Base-by-base conservation (phyloP, 1,284 basidiomycete species). In the Exobasidium rhododendri region DNA sequence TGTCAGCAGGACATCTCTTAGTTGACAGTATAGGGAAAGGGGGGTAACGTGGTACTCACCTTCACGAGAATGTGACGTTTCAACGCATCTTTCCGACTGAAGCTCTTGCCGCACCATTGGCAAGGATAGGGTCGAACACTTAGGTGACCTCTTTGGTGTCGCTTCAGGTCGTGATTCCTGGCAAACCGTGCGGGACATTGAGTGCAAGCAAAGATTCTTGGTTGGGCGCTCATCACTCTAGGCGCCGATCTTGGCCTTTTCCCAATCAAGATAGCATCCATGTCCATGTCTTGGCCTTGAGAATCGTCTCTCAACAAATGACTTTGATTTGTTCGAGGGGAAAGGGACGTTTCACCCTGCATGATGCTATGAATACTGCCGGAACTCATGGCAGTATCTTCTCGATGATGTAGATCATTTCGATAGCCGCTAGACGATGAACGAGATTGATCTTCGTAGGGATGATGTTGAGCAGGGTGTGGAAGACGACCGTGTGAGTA, bases 91-190 rank as follows among this genome's bases (percentile, higher is more conserved):
- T 75, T 75, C 51, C 73, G 67, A 55, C 71, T 73, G 61, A 75
- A 75, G 28, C 65, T 66, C 59, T 75, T 75, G 49, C 67, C 69
- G 58, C 73, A 75, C 51, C 64, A 71, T 26, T 55, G 57, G 53
- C 73, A 75, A 0, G 69, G 65, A 47, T 70, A 75, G 3, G 73
- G 75, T 65, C 75, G 74, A 61, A 71, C 69, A 7, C 72, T 74
- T 51, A 77, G 55, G 49, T 77, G 75, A 40, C 75, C 75, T n/a
- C 75, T 68, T 2, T 70, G 59, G 53, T 77, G 75, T 40, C 75
- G 63, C 58, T 75, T 75, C 35, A 77, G 64, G 51, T 77, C 74
- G 53, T 77, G 74, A 49, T 77, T 77, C 11, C 74, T 71, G 45
- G 67, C 70, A 46, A 77, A 77, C 47, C 71, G 67, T 20, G 74